Base-by-base conservation (phyloP, 108 stramenopile species). In the Conticribra weissflogii region DNA sequence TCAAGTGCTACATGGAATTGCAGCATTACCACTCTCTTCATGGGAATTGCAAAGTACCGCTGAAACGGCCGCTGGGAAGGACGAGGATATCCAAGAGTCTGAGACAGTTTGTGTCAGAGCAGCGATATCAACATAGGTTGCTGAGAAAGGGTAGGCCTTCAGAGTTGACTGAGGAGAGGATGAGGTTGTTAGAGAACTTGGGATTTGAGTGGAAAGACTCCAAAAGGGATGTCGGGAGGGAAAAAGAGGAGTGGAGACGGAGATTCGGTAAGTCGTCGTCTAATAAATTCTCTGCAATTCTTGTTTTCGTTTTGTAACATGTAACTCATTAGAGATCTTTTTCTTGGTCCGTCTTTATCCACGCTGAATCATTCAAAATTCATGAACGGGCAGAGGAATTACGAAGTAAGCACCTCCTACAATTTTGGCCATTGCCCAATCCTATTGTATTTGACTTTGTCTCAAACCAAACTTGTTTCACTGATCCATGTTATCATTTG, bases 161-260 rank as follows among this genome's bases (percentile, higher is more conserved):
- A 12, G 36, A 41, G 12, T 41, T 86, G 29, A 86, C 86, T 3
- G 74, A 76, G 0, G 86, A 86, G 36, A 68, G 83, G 17, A 31
- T 76, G 15, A 45, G 65, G 2, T 80, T 80, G 8, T 70, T 87
- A 3, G 86, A 87, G 62, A 49, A 62, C 12, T 74, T 87, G 23
- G 86, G 86, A 1, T 87, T 87, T 54, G 81, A 85, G 62, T 87
- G 86, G 86, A 84, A 12, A 12, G 36, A 41, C 12, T 41, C 36
- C 36, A 41, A 41, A 12, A 41, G 36, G 12, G 36, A 41, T 41
- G 36, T 12, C 12, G 36, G 36, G 12, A 41, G 36, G 36, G 36
- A 41, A 41, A 41, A 41, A 12, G 36, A 41, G 36, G 36, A 41
- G 12, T 41, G 36, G 36, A 41, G 36, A 12, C 5, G 36, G 12